Base-by-base conservation (phyloP, 2,329 filamentous ascomycete species). In the Colletotrichum melonis region DNA sequence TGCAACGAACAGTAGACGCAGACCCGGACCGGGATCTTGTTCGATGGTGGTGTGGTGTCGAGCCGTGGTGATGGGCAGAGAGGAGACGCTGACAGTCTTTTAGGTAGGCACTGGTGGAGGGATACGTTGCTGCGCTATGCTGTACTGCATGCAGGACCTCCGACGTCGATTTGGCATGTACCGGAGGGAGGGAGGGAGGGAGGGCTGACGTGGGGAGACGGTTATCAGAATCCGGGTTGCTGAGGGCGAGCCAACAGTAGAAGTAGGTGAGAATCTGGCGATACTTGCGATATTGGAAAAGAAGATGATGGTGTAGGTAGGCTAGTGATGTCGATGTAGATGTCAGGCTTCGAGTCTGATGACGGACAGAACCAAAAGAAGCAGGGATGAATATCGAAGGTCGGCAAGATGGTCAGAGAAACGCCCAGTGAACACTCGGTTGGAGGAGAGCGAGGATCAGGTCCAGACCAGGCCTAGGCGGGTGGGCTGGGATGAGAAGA, bases 21-120 rank as follows among this genome's bases (percentile, higher is more conserved):
- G 63, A 32, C 58, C 24, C 52, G 59, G 46, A 65, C 70, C 60
- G 60, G 70, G 70, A 73, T 73, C 55, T 65, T 73, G 64, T 59
- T 72, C 49, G 59, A 55, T 69, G 58, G 35, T 70, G 70, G 55
- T 64, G 35, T 64, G 66, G 70, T 73, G 59, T 58, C 59, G 67
- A 60, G 66, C 60, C 22, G 55, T 38, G 60, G 32, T 60, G 67
- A 71, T 30, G 70, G 42, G 32, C 38, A 60, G 60, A 70, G 67
- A 9, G 70, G 26, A 70, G 22, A 60, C n/a, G 67, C n/a, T 16
- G 32, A 12, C 59, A 22, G 67, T 38, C 32, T 65, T 56, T 62
- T 70, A 62, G 70, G 70, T 28, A 70, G 70, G 49, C 35, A 28
- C 35, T 52, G 46, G 30, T 8, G 55, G 42, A 56, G 59, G 42